These are phyloP conservation scores for Baeospora myosura DNA, from an alignment of 1,284 basidiomycete genomes.

Conservation along the genomic window DNA sequence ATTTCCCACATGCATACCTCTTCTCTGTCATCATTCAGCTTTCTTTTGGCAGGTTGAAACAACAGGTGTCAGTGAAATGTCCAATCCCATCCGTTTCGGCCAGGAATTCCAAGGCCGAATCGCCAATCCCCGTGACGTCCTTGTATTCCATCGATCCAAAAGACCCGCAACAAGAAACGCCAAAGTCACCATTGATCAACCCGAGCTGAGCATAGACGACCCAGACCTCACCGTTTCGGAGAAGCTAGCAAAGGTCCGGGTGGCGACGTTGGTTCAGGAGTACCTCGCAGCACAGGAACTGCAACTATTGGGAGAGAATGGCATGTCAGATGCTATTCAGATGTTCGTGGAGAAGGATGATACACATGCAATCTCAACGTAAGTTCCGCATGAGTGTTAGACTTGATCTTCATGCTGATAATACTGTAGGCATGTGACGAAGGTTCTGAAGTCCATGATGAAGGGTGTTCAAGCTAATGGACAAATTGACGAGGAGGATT, in stretches of 20 bases:
- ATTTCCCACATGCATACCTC: background rate
- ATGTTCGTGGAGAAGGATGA: conserved; percentile 95
- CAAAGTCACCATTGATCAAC: conserved; percentile 60
- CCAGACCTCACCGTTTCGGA: conserved; percentile 56
- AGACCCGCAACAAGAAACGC: conserved; percentile 40
- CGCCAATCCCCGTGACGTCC: conserved; percentile 90
- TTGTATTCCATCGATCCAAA: conserved; percentile 85
- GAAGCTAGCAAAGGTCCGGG: conserved; percentile 63
- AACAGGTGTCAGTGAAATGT: conserved; percentile 81
- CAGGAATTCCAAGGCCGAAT: conserved; percentile 89
- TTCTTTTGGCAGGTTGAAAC: conserved; percentile 68
- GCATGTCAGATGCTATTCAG: conserved; percentile 88
- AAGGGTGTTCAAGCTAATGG: conserved; percentile 50
- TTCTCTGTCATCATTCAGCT: background rate
- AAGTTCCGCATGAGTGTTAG: conserved; percentile 23
- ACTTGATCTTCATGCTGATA: background rate
- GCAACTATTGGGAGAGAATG: conserved; percentile 78
- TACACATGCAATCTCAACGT: conserved; percentile 84
- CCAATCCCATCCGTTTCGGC: conserved; percentile 94
- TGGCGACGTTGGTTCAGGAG: conserved; percentile 78
- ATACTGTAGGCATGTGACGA: conserved; percentile 56
- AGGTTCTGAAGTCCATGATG: conserved; percentile 56
- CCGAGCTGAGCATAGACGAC: conserved; percentile 71
- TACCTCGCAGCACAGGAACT: conserved; percentile 86
- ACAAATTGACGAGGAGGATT: conserved; percentile 64